Percentiles rank a stretch among this genome's conserved stretches.
Evolutionary conservation across 2,329 filamentous ascomycete species (phyloP).

Genomic region (Talaromyces sp.): DNA sequence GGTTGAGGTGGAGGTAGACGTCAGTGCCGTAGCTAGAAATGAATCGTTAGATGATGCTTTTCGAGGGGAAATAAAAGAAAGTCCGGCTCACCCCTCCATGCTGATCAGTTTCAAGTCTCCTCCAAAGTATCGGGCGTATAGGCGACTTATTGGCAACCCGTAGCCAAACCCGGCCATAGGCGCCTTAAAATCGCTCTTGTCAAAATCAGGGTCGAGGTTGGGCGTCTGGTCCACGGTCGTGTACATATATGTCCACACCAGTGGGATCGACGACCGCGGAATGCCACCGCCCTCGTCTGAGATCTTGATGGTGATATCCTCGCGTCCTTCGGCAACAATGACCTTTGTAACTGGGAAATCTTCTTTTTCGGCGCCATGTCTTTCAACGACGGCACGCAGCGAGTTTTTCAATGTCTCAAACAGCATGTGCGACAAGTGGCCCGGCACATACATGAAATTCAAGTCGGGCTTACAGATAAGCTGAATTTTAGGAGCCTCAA

Average conservation of each 20-base stretch:
- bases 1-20: slow-evolving; percentile 95
- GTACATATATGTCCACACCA: slow-evolving; percentile 99
- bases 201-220: slow-evolving; percentile 91
- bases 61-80: too few relatives aligned
- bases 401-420: slow-evolving; percentile 99
- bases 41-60: too few relatives aligned
- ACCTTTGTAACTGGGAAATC: slow-evolving; percentile 96
- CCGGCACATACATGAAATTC: slow-evolving; percentile 99
- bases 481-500: slow-evolving; percentile 93
- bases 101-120: slow-evolving; percentile 96
- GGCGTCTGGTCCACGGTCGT: slow-evolving; percentile 96
- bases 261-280: slow-evolving; percentile 81
- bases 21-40: slow-evolving; percentile 91
- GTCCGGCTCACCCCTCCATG: slow-evolving; percentile 94
- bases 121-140: slow-evolving; percentile 96
- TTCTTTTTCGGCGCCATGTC: slow-evolving; percentile 88
- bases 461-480: slow-evolving; percentile 91
- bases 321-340: slow-evolving; percentile 93
- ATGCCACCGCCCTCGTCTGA: slow-evolving; percentile 91
- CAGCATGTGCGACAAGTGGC: slow-evolving; percentile 98
- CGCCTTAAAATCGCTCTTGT: slow-evolving; percentile 98
- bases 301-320: slow-evolving; percentile 99
- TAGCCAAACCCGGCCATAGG: slow-evolving; percentile 99
- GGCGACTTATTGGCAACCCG: slow-evolving; percentile 82
- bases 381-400: slow-evolving; percentile 90